Conservation (phyloP, 179 eudicot genomes). For the Patellifolia procumbens region DNA sequence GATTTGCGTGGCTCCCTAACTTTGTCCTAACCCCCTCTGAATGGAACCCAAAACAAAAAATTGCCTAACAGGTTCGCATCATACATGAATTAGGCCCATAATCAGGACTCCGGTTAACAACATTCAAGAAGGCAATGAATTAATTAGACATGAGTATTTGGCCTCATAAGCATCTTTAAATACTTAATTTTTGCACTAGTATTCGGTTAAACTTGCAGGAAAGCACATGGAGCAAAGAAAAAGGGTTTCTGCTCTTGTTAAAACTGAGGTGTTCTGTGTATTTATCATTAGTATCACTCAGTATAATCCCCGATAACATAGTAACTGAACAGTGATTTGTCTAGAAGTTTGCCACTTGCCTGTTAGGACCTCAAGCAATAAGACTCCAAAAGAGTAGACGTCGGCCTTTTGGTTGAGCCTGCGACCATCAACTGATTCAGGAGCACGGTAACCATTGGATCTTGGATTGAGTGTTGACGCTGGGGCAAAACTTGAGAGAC, state of each 20-base stretch:
- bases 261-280: too few relatives aligned
- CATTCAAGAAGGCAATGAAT: background rate
- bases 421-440: slow-evolving; percentile 57
- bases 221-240: background rate
- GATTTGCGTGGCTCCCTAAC: too few relatives aligned
- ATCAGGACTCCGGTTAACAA: background rate
- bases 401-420: slow-evolving; percentile 69
- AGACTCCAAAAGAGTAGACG: slow-evolving; percentile 86
- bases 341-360: slow-evolving; percentile 28
- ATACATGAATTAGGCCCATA: background rate
- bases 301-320: background rate
- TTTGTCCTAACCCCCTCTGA: too few relatives aligned
- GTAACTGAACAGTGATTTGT: background rate
- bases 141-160: background rate
- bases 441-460: slow-evolving; percentile 80
- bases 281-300: background rate
- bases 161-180: background rate
- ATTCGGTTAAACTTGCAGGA: background rate
- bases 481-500: slow-evolving; percentile 58
- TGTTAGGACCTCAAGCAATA: slow-evolving; percentile 76
- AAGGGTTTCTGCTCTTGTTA: too few relatives aligned
- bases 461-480: slow-evolving; percentile 36
- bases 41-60: too few relatives aligned
- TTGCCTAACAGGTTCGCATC: background rate
- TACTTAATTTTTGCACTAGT: background rate